A percentile compares a stretch with the other conserved stretches of the same genome.
phyloP scores from a whole-genome alignment of 169 alveolate genomes.

The Plasmodium fragile region DNA sequence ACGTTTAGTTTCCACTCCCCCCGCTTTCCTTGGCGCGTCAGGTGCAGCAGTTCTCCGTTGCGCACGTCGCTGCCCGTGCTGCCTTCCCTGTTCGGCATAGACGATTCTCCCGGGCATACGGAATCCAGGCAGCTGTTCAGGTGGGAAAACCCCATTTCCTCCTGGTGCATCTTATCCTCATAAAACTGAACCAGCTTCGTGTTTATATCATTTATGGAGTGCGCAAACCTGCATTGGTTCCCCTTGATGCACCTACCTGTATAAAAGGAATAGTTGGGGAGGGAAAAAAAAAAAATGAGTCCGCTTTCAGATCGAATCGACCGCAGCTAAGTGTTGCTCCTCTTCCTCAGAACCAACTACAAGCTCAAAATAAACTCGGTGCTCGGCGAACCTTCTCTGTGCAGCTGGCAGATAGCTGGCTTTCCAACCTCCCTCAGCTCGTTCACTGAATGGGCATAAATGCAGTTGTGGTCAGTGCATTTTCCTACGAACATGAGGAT shows the following conservation, averaged over 20 bases:
- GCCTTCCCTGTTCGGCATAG: neutral
- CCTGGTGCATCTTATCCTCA: neutral
- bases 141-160: neutral
- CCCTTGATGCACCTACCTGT: slow-evolving; percentile 58
- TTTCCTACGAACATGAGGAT: slow-evolving; percentile 8
- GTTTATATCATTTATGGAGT: slow-evolving; percentile 59
- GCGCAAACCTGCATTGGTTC: slow-evolving; percentile 61
- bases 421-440: slow-evolving; percentile 68
- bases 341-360: neutral
- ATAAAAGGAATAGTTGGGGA: neutral
- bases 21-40: neutral
- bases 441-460: slow-evolving; percentile 64
- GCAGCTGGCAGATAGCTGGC: slow-evolving; percentile 65
- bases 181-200: slow-evolving; percentile 58
- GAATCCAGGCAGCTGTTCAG: slow-evolving; percentile 7
- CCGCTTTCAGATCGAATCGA: neutral
- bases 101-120: neutral
- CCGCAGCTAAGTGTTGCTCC: neutral
- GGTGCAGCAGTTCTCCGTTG: neutral
- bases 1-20: slow-evolving; percentile 6
- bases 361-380: neutral
- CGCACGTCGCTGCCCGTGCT: neutral
- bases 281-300: neutral
- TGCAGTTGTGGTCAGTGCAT: slow-evolving; percentile 43
- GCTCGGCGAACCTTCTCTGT: slow-evolving; percentile 32